Percentiles rank a stretch among this genome's conserved stretches.
Conservation (phyloP, 108 stramenopile species). For the Nannochloropsis salina region DNA sequence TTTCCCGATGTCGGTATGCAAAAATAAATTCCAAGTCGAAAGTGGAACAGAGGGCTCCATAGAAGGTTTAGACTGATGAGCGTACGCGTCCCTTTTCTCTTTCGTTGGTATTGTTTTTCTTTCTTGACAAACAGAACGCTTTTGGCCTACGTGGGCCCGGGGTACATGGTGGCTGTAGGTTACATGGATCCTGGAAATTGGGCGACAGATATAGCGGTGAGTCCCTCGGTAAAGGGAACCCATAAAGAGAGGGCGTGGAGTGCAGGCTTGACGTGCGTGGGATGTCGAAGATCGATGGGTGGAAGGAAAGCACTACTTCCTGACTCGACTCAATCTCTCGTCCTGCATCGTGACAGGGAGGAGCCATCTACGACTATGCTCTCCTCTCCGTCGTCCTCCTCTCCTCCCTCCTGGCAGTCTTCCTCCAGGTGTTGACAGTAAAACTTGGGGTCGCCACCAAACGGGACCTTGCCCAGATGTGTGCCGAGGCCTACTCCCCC, state of each 20-base stretch:
- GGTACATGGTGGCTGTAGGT: constrained; percentile 30
- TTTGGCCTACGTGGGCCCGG: constrained; percentile 30
- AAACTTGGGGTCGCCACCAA: constrained; percentile 28
- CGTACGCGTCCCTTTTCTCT: background rate
- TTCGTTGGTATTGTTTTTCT: background rate
- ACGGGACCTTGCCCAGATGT: constrained; percentile 31
- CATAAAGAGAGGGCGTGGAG: background rate
- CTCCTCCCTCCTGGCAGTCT: background rate
- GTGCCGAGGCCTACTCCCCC: constrained; percentile 27
- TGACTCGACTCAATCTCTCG: background rate
- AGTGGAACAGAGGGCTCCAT: background rate
- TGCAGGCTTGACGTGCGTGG: background rate
- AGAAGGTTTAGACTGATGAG: background rate
- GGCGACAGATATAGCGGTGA: constrained; percentile 33
- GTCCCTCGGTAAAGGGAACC: background rate
- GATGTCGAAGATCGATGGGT: background rate
- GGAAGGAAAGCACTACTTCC: background rate
- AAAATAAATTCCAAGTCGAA: background rate
- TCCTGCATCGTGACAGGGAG: background rate
- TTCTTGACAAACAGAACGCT: background rate
- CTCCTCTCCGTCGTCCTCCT: background rate
- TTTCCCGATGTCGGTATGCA: background rate
- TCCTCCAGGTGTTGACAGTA: constrained; percentile 12
- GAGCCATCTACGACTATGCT: background rate
- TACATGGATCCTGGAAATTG: constrained; percentile 45